These are phyloP conservation scores for Candida coleopterorum DNA, from an alignment of 805 yeast genomes.

Conservation along the genomic window DNA sequence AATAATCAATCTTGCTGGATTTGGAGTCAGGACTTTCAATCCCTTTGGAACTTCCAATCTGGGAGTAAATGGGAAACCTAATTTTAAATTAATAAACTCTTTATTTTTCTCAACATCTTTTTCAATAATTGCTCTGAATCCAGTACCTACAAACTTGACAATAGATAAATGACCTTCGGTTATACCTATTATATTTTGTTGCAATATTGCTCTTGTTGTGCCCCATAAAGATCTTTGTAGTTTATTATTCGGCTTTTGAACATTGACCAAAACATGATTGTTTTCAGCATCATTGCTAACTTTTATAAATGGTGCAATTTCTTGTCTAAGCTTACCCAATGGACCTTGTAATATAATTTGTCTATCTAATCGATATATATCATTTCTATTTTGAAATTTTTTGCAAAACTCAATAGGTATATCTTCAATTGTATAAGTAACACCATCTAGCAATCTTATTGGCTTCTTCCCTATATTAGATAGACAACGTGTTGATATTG, in stretches of 20 bases:
- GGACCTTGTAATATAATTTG: constrained; percentile 70
- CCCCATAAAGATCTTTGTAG: constrained; percentile 94
- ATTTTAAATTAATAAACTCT: constrained; percentile 67
- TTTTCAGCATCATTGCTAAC: constrained; percentile 27
- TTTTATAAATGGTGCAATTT: constrained; percentile 68
- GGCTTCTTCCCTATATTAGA: constrained; percentile 85
- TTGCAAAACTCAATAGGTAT: constrained; percentile 52
- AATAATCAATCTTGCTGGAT: constrained; percentile 77
- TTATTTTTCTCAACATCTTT: constrained; percentile 38
- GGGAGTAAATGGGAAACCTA: constrained; percentile 83
- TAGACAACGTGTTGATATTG: constrained; percentile 12
- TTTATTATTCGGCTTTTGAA: constrained; percentile 52
- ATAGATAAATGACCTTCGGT: constrained; percentile 90
- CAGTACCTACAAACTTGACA: constrained; percentile 90
- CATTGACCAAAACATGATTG: constrained; percentile 46
- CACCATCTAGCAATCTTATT: constrained; percentile 60
- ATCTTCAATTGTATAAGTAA: constrained; percentile 42
- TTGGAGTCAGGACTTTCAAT: constrained; percentile 68
- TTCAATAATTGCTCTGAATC: constrained; percentile 85
- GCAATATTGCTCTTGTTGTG: constrained; percentile 72
- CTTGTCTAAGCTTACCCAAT: constrained; percentile 58
- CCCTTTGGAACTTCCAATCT: constrained; percentile 75
- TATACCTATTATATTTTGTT: constrained; percentile 80
- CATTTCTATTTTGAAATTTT: constrained; percentile 62
- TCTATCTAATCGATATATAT: constrained; percentile 52